Evolutionary conservation across 345 rosid species (phyloP).

Genomic region (Passiflora organensis): DNA sequence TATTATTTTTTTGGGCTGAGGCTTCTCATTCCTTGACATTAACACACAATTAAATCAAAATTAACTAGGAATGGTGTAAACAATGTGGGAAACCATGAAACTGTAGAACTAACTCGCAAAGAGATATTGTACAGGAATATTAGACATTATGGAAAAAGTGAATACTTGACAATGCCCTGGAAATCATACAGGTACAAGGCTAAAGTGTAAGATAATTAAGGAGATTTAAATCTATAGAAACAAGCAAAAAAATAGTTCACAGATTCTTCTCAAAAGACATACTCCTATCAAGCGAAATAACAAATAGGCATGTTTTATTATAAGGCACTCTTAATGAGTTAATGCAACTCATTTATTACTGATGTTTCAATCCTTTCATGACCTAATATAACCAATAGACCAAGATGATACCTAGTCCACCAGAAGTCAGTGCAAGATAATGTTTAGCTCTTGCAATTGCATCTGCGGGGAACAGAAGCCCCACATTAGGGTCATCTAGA

Average conservation of each 20-base stretch:
- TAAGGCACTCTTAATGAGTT: not conserved
- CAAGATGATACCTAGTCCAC: slow-evolving; percentile 79
- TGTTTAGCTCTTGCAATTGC: slow-evolving; percentile 94
- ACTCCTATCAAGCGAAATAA: too few species aligned
- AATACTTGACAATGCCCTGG: too few species aligned
- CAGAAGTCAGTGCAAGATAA: slow-evolving; percentile 73
- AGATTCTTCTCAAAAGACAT: not conserved
- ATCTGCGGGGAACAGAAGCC: slow-evolving; percentile 85
- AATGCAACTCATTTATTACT: not conserved
- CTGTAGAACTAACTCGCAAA: too few species aligned
- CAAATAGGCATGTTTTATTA: not conserved
- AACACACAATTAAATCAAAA: not conserved
- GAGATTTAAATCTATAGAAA: too few species aligned
- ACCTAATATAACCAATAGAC: not conserved
- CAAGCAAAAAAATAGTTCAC: too few species aligned
- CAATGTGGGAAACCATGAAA: not conserved
- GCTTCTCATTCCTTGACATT: too few species aligned
- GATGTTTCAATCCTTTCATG: slow-evolving; percentile 4
- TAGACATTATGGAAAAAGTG: too few species aligned
- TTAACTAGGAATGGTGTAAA: not conserved
- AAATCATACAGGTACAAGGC: too few species aligned
- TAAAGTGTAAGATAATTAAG: too few species aligned
- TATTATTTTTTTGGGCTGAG: not conserved
- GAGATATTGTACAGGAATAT: too few species aligned
- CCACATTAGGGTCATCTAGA: slow-evolving; percentile 92